These are phyloP conservation scores for Helianthus annuus DNA, from an alignment of 129 eudicot species.

Conservation along the genomic window DNA sequence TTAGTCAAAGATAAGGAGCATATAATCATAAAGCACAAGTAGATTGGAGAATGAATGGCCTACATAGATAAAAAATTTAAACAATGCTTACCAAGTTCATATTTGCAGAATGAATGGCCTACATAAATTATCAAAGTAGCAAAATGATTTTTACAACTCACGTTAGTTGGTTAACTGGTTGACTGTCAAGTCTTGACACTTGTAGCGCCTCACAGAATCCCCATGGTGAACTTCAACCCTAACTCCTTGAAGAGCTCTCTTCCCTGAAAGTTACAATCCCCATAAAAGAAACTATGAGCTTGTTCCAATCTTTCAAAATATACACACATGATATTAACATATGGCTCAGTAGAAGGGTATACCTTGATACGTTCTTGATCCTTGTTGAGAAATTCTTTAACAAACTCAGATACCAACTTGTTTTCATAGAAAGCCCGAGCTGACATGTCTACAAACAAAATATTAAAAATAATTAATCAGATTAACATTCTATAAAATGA, in stretches of 20 bases:
- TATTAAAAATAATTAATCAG: not conserved
- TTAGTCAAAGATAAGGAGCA: too few species aligned
- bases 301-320: not conserved
- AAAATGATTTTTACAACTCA: too few species aligned
- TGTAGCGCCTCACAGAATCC: constrained; percentile 28
- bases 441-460: constrained; percentile 55
- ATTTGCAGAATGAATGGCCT: too few species aligned
- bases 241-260: constrained; percentile 56
- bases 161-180: too few species aligned
- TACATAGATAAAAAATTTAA: too few species aligned
- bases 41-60: too few species aligned
- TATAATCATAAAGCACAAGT: too few species aligned
- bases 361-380: constrained; percentile 70
- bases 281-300: not conserved
- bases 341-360: not conserved
- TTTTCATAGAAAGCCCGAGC: constrained; percentile 64
- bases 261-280: constrained; percentile 36
- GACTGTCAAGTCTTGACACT: constrained; percentile 25
- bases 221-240: constrained; percentile 36
- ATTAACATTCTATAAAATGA: not conserved
- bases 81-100: too few species aligned
- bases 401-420: constrained; percentile 41
- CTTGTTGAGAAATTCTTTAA: constrained; percentile 32
- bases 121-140: too few species aligned
- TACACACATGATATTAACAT: too few species aligned